A percentile compares a stretch with the other conserved stretches of the same genome.
Conservation (phyloP, 2,329 filamentous ascomycete genomes). For the Aspergillus sp. region DNA sequence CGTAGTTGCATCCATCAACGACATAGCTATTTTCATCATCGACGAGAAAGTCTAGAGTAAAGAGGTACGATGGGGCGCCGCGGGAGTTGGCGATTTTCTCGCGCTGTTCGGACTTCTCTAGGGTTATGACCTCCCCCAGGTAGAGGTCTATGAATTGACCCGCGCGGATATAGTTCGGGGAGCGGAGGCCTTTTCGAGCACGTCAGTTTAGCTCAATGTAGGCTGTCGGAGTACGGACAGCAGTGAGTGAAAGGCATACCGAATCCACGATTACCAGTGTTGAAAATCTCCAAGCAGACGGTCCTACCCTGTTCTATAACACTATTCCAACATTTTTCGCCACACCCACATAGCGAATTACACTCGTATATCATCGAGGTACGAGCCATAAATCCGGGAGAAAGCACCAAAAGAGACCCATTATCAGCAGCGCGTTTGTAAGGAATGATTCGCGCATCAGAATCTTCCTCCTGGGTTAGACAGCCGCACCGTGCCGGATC, state of each 20-base stretch:
- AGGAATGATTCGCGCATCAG: constrained; percentile 29
- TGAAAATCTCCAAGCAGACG: constrained; percentile 43
- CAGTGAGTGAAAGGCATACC: constrained; percentile 24
- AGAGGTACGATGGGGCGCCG: constrained; percentile 41
- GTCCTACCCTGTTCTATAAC: constrained; percentile 43
- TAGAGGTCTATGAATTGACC: constrained; percentile 50
- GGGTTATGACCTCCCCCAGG: constrained; percentile 45
- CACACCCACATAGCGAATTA: constrained; percentile 38
- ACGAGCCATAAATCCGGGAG: constrained; percentile 30
- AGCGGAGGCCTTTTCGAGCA: constrained; percentile 39
- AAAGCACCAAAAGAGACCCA: constrained; percentile 25
- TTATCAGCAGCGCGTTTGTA: constrained; percentile 25
- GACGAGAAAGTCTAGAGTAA: constrained; percentile 41
- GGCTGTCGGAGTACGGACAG: background rate
- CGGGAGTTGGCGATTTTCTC: constrained; percentile 32
- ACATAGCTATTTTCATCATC: constrained; percentile 36
- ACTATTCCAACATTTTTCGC: constrained; percentile 40
- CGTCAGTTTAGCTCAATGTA: background rate
- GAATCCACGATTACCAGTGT: constrained; percentile 43
- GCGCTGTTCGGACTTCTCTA: constrained; percentile 36
- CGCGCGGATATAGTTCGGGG: constrained; percentile 33
- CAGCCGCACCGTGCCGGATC: constrained; percentile 29
- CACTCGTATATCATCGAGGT: constrained; percentile 45
- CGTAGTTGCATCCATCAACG: constrained; percentile 45
- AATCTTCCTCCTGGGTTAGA: constrained; percentile 30